phyloP scores from a whole-genome alignment of 352 stramenopile genomes.

The Phytopythium kandeliae region DNA sequence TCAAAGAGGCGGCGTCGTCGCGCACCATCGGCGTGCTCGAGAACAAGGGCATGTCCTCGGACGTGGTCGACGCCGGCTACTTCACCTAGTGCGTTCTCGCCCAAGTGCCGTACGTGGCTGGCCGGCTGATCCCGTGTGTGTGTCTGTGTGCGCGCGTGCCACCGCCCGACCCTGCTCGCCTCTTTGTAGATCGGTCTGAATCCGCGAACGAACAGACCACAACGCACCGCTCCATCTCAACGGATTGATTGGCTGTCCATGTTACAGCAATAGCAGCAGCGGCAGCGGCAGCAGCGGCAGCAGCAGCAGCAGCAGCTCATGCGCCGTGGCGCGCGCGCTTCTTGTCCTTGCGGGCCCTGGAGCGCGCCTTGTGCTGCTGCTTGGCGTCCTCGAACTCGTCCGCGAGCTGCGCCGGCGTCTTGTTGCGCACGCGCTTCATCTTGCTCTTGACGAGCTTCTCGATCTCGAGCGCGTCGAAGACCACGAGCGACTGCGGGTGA shows the following conservation, averaged over 20 bases:
- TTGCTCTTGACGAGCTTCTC: slow-evolving; percentile 80
- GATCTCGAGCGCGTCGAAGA: slow-evolving; percentile 79
- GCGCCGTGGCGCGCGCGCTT: slow-evolving; percentile 55
- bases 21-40: slow-evolving; percentile 63
- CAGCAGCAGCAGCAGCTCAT: neutral
- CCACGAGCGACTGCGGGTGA: slow-evolving; percentile 75
- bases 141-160: too few species aligned
- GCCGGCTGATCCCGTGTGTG: too few species aligned
- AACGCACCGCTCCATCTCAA: neutral
- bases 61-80: slow-evolving; percentile 83
- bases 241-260: too few species aligned
- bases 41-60: slow-evolving; percentile 58
- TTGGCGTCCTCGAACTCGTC: slow-evolving; percentile 70
- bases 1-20: slow-evolving; percentile 70
- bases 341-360: slow-evolving; percentile 74
- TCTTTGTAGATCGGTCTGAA: too few species aligned
- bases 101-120: too few species aligned
- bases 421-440: slow-evolving; percentile 60
- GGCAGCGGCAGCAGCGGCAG: too few species aligned
- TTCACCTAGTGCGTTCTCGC: slow-evolving; percentile 47
- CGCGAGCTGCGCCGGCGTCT: slow-evolving; percentile 49
- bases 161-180: too few species aligned
- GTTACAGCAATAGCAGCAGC: neutral
- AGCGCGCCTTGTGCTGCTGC: slow-evolving; percentile 73
- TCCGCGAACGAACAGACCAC: neutral